phyloP scores from a whole-genome alignment of 2,329 filamentous ascomycete species.

The Dendrostoma leiphaemia region DNA sequence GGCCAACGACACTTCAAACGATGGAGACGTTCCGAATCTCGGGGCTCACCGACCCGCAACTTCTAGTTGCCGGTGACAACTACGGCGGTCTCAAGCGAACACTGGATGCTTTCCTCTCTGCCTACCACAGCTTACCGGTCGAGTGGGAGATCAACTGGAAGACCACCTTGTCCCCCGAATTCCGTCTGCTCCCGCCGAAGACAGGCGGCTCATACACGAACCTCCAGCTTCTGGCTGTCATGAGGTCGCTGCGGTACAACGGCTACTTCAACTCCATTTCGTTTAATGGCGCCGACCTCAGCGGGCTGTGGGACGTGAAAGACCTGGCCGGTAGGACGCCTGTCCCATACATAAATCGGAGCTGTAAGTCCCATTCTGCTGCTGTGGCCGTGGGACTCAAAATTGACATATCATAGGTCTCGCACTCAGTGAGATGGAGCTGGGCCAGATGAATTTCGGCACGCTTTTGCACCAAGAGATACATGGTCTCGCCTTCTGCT shows the following conservation, averaged over 20 bases:
- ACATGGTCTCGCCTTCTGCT: constrained; percentile 54
- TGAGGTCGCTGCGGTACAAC: constrained; percentile 56
- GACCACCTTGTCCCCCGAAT: constrained; percentile 47
- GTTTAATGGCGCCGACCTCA: constrained; percentile 51
- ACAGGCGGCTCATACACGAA: constrained; percentile 41
- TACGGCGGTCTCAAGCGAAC: constrained; percentile 55
- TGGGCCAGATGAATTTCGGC: constrained; percentile 46
- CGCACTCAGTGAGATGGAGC: constrained; percentile 47
- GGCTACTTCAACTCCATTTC: constrained; percentile 59
- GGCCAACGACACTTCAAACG: constrained; percentile 55
- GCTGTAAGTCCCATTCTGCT: constrained; percentile 35
- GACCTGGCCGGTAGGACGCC: constrained; percentile 45
- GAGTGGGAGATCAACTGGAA: constrained; percentile 53
- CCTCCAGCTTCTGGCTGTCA: constrained; percentile 54
- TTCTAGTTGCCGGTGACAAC: constrained; percentile 51
- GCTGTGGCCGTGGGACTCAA: constrained; percentile 7
- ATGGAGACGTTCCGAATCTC: constrained; percentile 51
- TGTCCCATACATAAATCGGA: constrained; percentile 51
- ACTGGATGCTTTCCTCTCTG: constrained; percentile 53
- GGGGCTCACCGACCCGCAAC: constrained; percentile 50
- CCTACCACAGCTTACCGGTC: constrained; percentile 48
- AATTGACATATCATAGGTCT: constrained; percentile 34
- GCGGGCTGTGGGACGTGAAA: constrained; percentile 35
- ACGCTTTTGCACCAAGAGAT: constrained; percentile 55
- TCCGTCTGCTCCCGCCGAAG: constrained; percentile 47